Evolutionary conservation across 225 moss, liverwort and hornwort species (phyloP).

Genomic region (Polytrichum formosum): DNA sequence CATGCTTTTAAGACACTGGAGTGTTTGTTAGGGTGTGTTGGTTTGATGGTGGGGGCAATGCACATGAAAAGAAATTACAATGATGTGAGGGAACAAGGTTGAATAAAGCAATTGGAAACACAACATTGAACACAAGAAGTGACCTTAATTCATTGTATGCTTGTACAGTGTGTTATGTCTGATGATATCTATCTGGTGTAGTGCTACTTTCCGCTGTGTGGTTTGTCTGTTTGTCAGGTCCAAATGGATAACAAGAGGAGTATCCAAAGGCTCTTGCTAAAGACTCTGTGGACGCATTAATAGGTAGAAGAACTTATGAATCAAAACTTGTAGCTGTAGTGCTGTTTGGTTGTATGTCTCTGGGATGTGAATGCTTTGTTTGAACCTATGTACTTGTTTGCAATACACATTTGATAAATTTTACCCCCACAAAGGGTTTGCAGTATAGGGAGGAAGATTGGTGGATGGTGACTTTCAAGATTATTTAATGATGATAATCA

Average conservation of each 20-base stretch:
- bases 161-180: not conserved
- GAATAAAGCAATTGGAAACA: not conserved
- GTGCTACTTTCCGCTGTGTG: not conserved
- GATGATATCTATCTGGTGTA: not conserved
- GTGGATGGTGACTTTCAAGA: too few species aligned
- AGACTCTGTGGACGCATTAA: not conserved
- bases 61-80: not conserved
- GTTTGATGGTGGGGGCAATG: not conserved
- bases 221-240: conserved; percentile 7
- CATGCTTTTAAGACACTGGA: not conserved
- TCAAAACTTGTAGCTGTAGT: not conserved
- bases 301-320: not conserved
- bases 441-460: too few species aligned
- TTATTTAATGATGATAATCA: too few species aligned
- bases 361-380: not conserved
- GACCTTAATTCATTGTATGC: not conserved
- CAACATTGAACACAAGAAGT: not conserved
- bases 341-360: not conserved
- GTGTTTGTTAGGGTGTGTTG: not conserved
- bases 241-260: conserved; percentile 6
- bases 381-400: not conserved
- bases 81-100: not conserved
- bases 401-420: not conserved
- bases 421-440: too few species aligned
- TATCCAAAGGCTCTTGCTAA: not conserved